phyloP scores from a whole-genome alignment of 2,329 filamentous ascomycete species.

The Cladosporium phlei region DNA sequence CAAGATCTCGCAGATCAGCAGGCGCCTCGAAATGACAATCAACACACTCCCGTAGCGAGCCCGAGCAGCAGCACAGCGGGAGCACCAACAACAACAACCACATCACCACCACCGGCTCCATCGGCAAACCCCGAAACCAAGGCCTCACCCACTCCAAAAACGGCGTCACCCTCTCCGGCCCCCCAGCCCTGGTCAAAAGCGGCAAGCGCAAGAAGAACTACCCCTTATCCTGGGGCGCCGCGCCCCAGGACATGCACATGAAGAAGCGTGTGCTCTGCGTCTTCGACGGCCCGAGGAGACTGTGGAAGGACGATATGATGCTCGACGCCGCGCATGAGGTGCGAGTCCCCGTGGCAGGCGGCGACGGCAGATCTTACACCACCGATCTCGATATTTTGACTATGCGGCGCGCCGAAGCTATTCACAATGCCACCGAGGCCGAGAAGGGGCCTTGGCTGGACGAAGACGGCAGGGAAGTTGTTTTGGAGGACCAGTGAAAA shows the following conservation, averaged over 20 bases:
- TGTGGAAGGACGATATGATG: slow-evolving; percentile 99
- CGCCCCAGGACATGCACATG: slow-evolving; percentile 92
- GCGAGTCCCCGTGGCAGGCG: slow-evolving; percentile 62
- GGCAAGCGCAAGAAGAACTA: slow-evolving; percentile 93
- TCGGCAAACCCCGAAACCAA: slow-evolving; percentile 40
- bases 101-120: slow-evolving; percentile 34
- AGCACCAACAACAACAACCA: slow-evolving; percentile 33
- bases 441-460: slow-evolving; percentile 83
- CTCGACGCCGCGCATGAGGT: slow-evolving; percentile 92
- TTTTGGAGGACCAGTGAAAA: neutral
- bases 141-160: slow-evolving; percentile 75
- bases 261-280: slow-evolving; percentile 94
- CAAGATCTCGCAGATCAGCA: slow-evolving; percentile 44
- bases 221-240: slow-evolving; percentile 87
- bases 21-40: slow-evolving; percentile 47
- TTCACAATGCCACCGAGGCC: slow-evolving; percentile 72
- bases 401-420: slow-evolving; percentile 77
- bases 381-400: slow-evolving; percentile 93
- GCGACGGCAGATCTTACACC: slow-evolving; percentile 68
- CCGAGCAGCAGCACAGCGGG: slow-evolving; percentile 17
- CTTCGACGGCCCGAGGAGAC: slow-evolving; percentile 78
- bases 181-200: slow-evolving; percentile 40
- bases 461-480: slow-evolving; percentile 47
- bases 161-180: slow-evolving; percentile 56
- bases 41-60: slow-evolving; percentile 47